Evolutionary conservation across 2,329 filamentous ascomycete genomes (phyloP).

Genomic region (Cercospora janseana): DNA sequence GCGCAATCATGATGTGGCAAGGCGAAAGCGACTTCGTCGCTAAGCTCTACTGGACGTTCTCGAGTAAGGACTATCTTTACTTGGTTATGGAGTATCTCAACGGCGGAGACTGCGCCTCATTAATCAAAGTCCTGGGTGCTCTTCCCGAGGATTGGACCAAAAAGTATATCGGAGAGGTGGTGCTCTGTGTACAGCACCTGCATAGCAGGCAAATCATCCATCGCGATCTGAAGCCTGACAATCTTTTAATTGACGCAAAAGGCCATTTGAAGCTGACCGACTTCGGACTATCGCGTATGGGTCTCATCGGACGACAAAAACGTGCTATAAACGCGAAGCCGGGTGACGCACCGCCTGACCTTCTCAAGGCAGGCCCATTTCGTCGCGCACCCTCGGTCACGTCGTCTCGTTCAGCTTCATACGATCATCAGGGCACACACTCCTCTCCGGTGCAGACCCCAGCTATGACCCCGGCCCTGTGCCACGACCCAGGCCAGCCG

Average conservation of each 20-base stretch:
- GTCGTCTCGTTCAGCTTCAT: slow-evolving; percentile 89
- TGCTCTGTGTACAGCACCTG: slow-evolving; percentile 93
- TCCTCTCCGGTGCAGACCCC: slow-evolving; percentile 83
- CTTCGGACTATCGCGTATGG: slow-evolving; percentile 96
- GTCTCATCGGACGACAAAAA: slow-evolving; percentile 92
- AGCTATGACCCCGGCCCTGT: slow-evolving; percentile 73
- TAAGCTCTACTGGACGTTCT: slow-evolving; percentile 99
- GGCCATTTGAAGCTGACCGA: slow-evolving; percentile 96
- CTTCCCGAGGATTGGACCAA: slow-evolving; percentile 96
- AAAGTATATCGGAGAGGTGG: slow-evolving; percentile 94
- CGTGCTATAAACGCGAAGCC: slow-evolving; percentile 75
- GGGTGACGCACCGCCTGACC: slow-evolving; percentile 82
- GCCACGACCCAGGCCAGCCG: slow-evolving; percentile 65
- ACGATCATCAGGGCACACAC: slow-evolving; percentile 73
- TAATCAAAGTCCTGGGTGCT: slow-evolving; percentile 90
- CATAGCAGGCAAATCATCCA: slow-evolving; percentile 95
- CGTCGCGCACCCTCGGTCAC: slow-evolving; percentile 78
- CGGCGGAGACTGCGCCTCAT: slow-evolving; percentile 90
- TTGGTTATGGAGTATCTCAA: slow-evolving; percentile 99
- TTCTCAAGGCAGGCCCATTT: slow-evolving; percentile 90
- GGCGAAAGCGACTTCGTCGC: slow-evolving; percentile 98
- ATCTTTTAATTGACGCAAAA: slow-evolving; percentile 92
- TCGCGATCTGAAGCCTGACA: slow-evolving; percentile 94
- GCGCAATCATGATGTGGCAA: slow-evolving; percentile 99
- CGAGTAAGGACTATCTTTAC: slow-evolving; percentile 98